Percentiles rank a stretch among this genome's conserved stretches.
Conservation (phyloP, 129 eudicot species). For the Deinandra increscens region DNA sequence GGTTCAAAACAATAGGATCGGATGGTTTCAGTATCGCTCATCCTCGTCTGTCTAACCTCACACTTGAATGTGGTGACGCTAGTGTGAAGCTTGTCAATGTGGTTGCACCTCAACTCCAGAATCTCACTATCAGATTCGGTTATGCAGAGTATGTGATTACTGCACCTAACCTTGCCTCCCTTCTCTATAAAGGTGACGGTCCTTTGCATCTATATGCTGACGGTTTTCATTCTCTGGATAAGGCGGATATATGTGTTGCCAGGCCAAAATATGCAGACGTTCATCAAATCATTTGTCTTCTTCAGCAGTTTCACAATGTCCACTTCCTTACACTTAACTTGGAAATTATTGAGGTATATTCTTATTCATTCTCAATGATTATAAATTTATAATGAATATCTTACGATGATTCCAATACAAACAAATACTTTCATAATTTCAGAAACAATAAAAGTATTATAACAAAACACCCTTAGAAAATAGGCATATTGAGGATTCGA, state of each 20-base stretch:
- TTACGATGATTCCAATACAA: not conserved
- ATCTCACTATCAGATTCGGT: not conserved
- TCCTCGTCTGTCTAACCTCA: slow-evolving; percentile 3
- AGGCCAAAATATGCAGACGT: not conserved
- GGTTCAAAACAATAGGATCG: not conserved
- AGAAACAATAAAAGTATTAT: no score
- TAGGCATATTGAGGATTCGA: no score
- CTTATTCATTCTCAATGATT: not conserved
- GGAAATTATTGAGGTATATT: not conserved
- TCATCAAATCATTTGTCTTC: not conserved
- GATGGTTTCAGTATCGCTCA: not conserved
- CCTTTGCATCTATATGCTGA: not conserved
- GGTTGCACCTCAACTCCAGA: slow-evolving; percentile 12
- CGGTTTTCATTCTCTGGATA: slow-evolving; percentile 2
- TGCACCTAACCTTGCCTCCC: slow-evolving; percentile 21
- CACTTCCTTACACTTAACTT: slow-evolving; percentile 1
- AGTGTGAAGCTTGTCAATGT: not conserved
- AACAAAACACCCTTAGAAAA: no score
- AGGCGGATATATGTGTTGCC: not conserved
- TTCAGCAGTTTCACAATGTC: slow-evolving; percentile 1
- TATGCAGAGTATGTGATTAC: not conserved
- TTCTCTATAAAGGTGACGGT: not conserved
- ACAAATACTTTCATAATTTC: no score
- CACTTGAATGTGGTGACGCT: not conserved
- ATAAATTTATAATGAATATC: not conserved